Evolutionary conservation across 2,329 filamentous ascomycete genomes (phyloP).

Genomic region (Cordyceps farinosa): DNA sequence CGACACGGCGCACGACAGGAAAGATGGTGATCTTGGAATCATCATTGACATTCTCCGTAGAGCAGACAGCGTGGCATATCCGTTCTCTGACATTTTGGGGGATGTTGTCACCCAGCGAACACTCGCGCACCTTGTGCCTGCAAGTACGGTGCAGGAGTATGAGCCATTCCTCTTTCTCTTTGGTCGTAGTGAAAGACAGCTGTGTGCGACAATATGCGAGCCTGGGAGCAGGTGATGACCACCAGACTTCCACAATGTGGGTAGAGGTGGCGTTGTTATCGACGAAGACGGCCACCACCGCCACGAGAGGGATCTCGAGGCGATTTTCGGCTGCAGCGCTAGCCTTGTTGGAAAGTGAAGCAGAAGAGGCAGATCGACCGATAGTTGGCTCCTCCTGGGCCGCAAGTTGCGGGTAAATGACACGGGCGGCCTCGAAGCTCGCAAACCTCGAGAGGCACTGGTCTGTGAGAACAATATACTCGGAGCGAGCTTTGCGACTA

Average conservation of each 20-base stretch:
- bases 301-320: conserved; percentile 47
- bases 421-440: conserved; percentile 43
- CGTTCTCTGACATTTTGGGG: conserved; percentile 45
- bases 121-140: conserved; percentile 35
- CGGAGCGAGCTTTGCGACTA: conserved; percentile 45
- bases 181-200: conserved; percentile 47
- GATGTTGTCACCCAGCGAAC: conserved; percentile 35
- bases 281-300: conserved; percentile 50
- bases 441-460: conserved; percentile 50
- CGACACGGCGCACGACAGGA: conserved; percentile 49
- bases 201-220: conserved; percentile 46
- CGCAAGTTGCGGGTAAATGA: conserved; percentile 45
- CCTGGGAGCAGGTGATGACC: conserved; percentile 44
- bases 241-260: conserved; percentile 55
- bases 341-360: conserved; percentile 27
- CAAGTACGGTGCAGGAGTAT: conserved; percentile 43
- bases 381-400: conserved; percentile 24
- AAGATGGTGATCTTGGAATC: conserved; percentile 41
- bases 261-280: conserved; percentile 48
- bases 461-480: conserved; percentile 51
- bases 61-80: conserved; percentile 45
- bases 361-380: conserved; percentile 26
- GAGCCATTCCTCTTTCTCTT: conserved; percentile 50
- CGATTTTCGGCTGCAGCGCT: conserved; percentile 35
- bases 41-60: conserved; percentile 38